Percentiles rank a stretch among this genome's conserved stretches.
Conservation (phyloP, 352 stramenopile genomes). For the Phytophthora lateralis region DNA sequence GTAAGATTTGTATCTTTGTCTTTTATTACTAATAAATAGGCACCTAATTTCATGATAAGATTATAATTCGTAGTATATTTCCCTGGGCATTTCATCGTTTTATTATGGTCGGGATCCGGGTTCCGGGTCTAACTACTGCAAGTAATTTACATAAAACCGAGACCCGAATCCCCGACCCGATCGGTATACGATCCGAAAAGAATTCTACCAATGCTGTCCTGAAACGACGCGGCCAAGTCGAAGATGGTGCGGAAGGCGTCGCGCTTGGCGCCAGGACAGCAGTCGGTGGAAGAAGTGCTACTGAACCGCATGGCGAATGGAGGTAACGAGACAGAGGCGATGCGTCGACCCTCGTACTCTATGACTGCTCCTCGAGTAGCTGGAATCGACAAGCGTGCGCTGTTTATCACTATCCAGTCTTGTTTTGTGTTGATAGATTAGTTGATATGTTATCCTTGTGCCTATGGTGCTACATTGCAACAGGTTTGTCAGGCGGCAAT, state of each 20-base stretch:
- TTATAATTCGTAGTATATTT: too few relatives aligned
- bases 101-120: too few relatives aligned
- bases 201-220: slow-evolving; percentile 2
- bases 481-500: slow-evolving; percentile 13
- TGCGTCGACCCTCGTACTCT: slow-evolving; percentile 4
- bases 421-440: background rate
- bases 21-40: too few relatives aligned
- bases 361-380: slow-evolving; percentile 9
- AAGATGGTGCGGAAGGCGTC: slow-evolving; percentile 69
- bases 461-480: background rate
- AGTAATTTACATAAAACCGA: too few relatives aligned
- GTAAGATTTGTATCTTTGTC: too few relatives aligned
- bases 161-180: too few relatives aligned
- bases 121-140: too few relatives aligned
- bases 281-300: slow-evolving; percentile 75
- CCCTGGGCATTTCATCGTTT: too few relatives aligned
- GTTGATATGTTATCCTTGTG: background rate
- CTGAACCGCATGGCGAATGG: slow-evolving; percentile 50
- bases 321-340: background rate
- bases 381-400: slow-evolving; percentile 8
- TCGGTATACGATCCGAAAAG: too few relatives aligned
- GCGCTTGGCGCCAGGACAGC: slow-evolving; percentile 53
- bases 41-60: too few relatives aligned
- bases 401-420: background rate
- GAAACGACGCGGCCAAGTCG: slow-evolving; percentile 15